phyloP scores from a whole-genome alignment of 1,284 basidiomycete genomes.

The Sanghuangporus baumii region DNA sequence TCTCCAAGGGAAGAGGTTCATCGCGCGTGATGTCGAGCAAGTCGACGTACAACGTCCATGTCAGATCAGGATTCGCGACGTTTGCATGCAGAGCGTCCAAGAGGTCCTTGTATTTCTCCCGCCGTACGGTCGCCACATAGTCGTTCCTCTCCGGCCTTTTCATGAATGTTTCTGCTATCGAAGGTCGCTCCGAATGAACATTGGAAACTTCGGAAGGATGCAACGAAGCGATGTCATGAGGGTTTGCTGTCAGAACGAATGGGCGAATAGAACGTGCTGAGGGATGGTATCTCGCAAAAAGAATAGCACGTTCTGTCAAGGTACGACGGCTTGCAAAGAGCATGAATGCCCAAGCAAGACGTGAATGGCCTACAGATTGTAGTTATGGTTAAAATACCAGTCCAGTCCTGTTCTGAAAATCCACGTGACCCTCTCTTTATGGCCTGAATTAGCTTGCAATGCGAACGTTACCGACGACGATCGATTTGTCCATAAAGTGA shows the following conservation, averaged over 20 bases:
- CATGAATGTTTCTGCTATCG: not conserved
- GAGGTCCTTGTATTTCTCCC: constrained; percentile 31
- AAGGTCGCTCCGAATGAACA: not conserved
- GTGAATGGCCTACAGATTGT: not conserved
- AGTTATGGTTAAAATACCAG: too few species aligned
- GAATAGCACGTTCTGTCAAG: constrained; percentile 2
- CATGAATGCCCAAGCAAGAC: not conserved
- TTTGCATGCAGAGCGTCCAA: constrained; percentile 26
- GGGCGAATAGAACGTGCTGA: not conserved
- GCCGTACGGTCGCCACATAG: constrained; percentile 14
- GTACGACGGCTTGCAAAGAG: constrained; percentile 11
- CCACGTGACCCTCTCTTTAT: too few species aligned
- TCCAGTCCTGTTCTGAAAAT: too few species aligned
- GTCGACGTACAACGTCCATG: constrained; percentile 59
- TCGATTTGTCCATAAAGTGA: too few species aligned
- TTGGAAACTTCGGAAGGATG: not conserved
- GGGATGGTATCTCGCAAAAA: not conserved
- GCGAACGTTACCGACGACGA: too few species aligned
- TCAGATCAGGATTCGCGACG: constrained; percentile 31
- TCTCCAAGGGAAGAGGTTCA: constrained; percentile 48
- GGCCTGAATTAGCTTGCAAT: too few species aligned
- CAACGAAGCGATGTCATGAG: not conserved
- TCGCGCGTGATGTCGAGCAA: constrained; percentile 42
- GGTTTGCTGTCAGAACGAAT: constrained; percentile 1
- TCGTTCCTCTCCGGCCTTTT: not conserved